phyloP scores from a whole-genome alignment of 2,329 filamentous ascomycete species.

The Nothophoma quercina region DNA sequence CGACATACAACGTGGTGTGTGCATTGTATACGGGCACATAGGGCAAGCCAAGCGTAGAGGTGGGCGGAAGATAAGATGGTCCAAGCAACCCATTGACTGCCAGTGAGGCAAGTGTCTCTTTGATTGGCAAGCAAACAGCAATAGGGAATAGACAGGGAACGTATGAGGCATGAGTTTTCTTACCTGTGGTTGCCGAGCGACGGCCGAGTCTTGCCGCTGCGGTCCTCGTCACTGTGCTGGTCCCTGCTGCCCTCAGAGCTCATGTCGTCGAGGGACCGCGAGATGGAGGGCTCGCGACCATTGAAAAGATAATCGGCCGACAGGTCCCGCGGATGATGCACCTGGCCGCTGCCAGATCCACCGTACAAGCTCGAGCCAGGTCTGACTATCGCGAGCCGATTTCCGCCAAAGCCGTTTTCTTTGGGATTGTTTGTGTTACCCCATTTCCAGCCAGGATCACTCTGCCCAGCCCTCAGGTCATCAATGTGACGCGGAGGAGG shows the following conservation, averaged over 20 bases:
- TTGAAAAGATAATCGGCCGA: constrained; percentile 41
- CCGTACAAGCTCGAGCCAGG: constrained; percentile 57
- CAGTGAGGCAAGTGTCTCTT: constrained; percentile 6
- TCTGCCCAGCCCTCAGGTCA: constrained; percentile 63
- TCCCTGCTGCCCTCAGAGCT: constrained; percentile 42
- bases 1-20: constrained; percentile 1
- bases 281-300: constrained; percentile 52
- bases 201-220: constrained; percentile 42
- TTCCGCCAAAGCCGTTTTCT: constrained; percentile 56
- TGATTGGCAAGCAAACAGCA: constrained; percentile 11
- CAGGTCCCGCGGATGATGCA: constrained; percentile 32
- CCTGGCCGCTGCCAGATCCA: constrained; percentile 31
- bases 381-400: constrained; percentile 54
- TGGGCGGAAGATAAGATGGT: background rate
- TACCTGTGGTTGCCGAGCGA: constrained; percentile 55
- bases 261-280: constrained; percentile 47
- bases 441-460: constrained; percentile 70
- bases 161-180: constrained; percentile 18
- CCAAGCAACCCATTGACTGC: constrained; percentile 7
- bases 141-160: constrained; percentile 8
- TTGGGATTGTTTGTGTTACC: constrained; percentile 65
- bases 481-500: constrained; percentile 68
- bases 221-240: constrained; percentile 49
- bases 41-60: constrained; percentile 4
- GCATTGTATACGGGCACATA: constrained; percentile 13